Base-by-base conservation (phyloP, 352 stramenopile genomes). In the Phytophthora constricta region DNA sequence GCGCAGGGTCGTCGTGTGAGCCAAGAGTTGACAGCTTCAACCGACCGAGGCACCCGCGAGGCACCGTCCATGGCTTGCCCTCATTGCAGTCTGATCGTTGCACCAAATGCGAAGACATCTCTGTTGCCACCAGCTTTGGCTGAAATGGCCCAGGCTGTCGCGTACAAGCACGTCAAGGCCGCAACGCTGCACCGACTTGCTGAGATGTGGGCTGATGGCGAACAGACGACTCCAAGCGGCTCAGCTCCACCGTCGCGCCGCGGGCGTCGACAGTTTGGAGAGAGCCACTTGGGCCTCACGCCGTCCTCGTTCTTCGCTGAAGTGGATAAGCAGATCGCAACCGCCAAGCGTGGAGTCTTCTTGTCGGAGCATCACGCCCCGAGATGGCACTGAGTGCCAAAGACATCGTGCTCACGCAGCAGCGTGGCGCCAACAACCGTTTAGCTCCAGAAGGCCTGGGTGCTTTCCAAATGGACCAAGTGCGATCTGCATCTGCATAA, bases 251-350 rank as follows among this genome's bases (percentile, higher is more conserved):
- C 33, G 22, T 33, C 51, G 51, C 54, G 13, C 34, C 17, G 50
- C 17, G 5, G 58, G 46, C 10, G 58, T 27, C 60, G 67, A 11
- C 34, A 57, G 7, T 47, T 43, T 22, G 61, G 43, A 13, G 65
- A 69, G 5, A 72, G 34, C 54, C 70, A 82, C 28, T 59, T 79
- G 33, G 84, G 82, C 2, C 74, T 92, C 42, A 91, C 76, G 0
- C 72, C 84, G 19, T 72, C 85, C 14, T 82, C 80, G 61, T 90
- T 92, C 56, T 85, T 92, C 41, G 45, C 47, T 4, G 80, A 91
- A 49, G 81, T 89, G 45, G 77, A 90, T 37, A 68, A 68, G 25
- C 75, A 86, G 37, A 58, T 87, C 16, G 68, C 76, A 5, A 65
- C 59, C 0, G 80, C 72, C 72, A 87, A 84, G 55, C 80, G 82